These are phyloP conservation scores for Lactifluus volemus DNA, from an alignment of 768 basidiomycete genomes.

Conservation along the genomic window DNA sequence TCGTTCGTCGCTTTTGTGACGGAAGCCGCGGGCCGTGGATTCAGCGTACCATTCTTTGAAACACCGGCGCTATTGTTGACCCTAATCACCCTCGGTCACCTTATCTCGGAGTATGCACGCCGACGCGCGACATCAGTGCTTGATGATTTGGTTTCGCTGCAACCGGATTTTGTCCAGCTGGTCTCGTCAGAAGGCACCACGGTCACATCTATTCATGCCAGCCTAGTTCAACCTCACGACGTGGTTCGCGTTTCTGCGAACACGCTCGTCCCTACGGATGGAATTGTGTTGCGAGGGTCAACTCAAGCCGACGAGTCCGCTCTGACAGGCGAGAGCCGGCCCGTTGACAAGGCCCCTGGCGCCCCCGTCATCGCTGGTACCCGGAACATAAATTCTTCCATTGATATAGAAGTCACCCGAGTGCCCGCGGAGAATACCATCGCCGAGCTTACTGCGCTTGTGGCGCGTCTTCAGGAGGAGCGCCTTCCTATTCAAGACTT, in stretches of 20 bases:
- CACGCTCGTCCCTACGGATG: slow-evolving; percentile 33
- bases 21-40: slow-evolving; percentile 26
- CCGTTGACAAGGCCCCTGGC: slow-evolving; percentile 30
- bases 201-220: slow-evolving; percentile 21
- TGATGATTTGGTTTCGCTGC: slow-evolving; percentile 29
- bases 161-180: slow-evolving; percentile 27
- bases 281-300: slow-evolving; percentile 27
- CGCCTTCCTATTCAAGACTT: slow-evolving; percentile 35
- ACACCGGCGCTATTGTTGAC: slow-evolving; percentile 35
- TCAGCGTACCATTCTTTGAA: slow-evolving; percentile 34
- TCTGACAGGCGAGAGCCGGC: slow-evolving; percentile 35
- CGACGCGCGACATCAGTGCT: slow-evolving; percentile 28
- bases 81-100: slow-evolving; percentile 34
- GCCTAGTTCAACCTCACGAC: slow-evolving; percentile 32
- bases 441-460: slow-evolving; percentile 30
- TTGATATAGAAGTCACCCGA: slow-evolving; percentile 30
- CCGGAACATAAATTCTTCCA: slow-evolving; percentile 27
- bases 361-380: slow-evolving; percentile 33
- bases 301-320: slow-evolving; percentile 36
- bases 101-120: slow-evolving; percentile 31
- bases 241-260: slow-evolving; percentile 29
- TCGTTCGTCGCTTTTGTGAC: slow-evolving; percentile 33
- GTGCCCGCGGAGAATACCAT: slow-evolving; percentile 35
- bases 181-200: slow-evolving; percentile 22
- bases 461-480: slow-evolving; percentile 30